Percentiles rank a stretch among this genome's conserved stretches.
Conservation (phyloP, 306 rosid species). For the Acacia confusa region DNA sequence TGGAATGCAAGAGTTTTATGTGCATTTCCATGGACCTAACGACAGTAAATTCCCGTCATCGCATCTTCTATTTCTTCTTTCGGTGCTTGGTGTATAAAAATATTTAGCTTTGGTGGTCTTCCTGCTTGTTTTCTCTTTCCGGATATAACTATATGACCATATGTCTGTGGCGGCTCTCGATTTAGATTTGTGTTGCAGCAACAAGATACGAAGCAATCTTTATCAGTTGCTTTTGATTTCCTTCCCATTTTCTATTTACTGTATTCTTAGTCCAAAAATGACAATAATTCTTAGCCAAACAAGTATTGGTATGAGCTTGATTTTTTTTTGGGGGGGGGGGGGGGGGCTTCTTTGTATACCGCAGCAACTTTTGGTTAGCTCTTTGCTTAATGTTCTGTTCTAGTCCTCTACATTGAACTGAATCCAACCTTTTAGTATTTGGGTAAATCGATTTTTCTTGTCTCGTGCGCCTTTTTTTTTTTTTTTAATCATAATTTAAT, state of each 20-base stretch:
- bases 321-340: conserved; percentile 8
- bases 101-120: not conserved
- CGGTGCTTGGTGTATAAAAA: conserved; percentile 7
- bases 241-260: conserved; percentile 20
- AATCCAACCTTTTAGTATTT: not conserved
- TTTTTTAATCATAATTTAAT: conserved; percentile 23
- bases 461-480: not conserved
- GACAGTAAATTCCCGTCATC: conserved; percentile 33
- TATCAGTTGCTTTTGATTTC: conserved; percentile 24
- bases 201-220: not conserved
- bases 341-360: not conserved
- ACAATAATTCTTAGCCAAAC: not conserved
- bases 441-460: not conserved
- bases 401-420: not conserved
- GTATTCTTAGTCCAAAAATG: conserved; percentile 28
- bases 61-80: not conserved
- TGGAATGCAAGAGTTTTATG: conserved; percentile 60
- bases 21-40: conserved; percentile 49
- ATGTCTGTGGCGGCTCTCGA: conserved; percentile 16
- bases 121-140: conserved; percentile 12
- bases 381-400: conserved; percentile 26
- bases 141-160: conserved; percentile 34
- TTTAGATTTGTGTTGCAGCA: conserved; percentile 26
- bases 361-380: conserved; percentile 17
- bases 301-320: not conserved